Percentiles rank a stretch among this genome's conserved stretches.
These are phyloP conservation scores for Ogataea hybrid DNA, from an alignment of 1,139 yeast genomes.

Conservation along the genomic window DNA sequence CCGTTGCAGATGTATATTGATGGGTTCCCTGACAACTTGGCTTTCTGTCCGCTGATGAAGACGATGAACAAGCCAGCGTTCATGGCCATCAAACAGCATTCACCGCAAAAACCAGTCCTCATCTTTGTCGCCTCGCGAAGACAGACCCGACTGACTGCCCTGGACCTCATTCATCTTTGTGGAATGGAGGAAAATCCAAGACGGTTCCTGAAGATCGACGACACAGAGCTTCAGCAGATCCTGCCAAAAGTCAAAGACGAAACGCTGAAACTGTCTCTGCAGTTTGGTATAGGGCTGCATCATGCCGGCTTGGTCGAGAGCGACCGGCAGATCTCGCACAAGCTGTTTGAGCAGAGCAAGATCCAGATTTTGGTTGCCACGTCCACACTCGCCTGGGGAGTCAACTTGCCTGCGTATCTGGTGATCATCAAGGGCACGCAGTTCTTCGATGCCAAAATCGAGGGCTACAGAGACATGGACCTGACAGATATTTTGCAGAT, in stretches of 20 bases:
- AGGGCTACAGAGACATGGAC: slow-evolving; percentile 83
- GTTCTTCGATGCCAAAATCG: slow-evolving; percentile 78
- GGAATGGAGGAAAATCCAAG: slow-evolving; percentile 95
- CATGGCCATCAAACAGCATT: slow-evolving; percentile 93
- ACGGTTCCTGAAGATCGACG: slow-evolving; percentile 75
- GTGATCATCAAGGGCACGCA: slow-evolving; percentile 95
- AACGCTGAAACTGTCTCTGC: slow-evolving; percentile 76
- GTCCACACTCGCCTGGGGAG: slow-evolving; percentile 97
- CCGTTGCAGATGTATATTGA: slow-evolving; percentile 97
- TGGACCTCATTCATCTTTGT: slow-evolving; percentile 89
- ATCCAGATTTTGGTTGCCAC: slow-evolving; percentile 92
- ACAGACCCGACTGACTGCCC: slow-evolving; percentile 92
- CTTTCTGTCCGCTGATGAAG: slow-evolving; percentile 94
- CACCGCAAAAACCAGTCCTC: slow-evolving; percentile 89
- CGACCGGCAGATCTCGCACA: slow-evolving; percentile 86
- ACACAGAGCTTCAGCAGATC: slow-evolving; percentile 66
- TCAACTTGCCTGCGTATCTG: slow-evolving; percentile 90
- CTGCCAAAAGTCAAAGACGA: slow-evolving; percentile 79
- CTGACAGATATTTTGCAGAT: slow-evolving; percentile 86
- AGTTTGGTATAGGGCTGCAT: slow-evolving; percentile 95
- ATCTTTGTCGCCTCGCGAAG: slow-evolving; percentile 97
- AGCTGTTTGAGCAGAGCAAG: slow-evolving; percentile 77
- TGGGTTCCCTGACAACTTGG: slow-evolving; percentile 93
- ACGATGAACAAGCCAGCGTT: slow-evolving; percentile 98
- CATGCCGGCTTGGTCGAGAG: slow-evolving; percentile 96